Conservation (phyloP, 2,329 filamentous ascomycete genomes). For the Pseudocercospora eumusae region DNA sequence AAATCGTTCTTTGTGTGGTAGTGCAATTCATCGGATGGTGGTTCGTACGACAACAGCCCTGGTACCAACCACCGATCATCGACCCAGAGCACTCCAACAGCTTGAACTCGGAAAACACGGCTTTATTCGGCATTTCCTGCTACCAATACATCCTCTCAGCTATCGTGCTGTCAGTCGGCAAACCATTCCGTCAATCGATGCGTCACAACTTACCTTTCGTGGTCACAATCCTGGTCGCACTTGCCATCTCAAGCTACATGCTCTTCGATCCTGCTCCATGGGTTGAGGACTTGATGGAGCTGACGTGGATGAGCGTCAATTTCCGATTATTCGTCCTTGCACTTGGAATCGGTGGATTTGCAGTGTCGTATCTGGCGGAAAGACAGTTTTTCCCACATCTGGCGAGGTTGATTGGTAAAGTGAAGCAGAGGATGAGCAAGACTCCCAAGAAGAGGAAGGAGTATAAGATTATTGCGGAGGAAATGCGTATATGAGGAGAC, state of each 20-base stretch:
- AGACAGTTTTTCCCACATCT: conserved; percentile 67
- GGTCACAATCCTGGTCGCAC: conserved; percentile 67
- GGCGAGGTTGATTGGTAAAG: conserved; percentile 65
- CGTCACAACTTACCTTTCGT: conserved; percentile 83
- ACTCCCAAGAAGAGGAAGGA: conserved; percentile 74
- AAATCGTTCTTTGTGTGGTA: conserved; percentile 77
- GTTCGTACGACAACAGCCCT: conserved; percentile 74
- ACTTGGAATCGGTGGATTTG: conserved; percentile 70
- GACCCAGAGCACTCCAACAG: conserved; percentile 80
- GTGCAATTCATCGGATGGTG: conserved; percentile 75
- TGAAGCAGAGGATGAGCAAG: conserved; percentile 59
- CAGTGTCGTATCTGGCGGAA: conserved; percentile 70
- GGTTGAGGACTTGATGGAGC: conserved; percentile 75
- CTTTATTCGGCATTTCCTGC: conserved; percentile 84
- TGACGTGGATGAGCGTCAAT: conserved; percentile 71
- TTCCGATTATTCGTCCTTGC: conserved; percentile 74
- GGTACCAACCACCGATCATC: conserved; percentile 81
- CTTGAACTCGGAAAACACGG: conserved; percentile 89
- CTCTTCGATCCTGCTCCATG: conserved; percentile 70
- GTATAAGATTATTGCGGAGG: conserved; percentile 79
- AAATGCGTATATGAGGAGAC: conserved; percentile 44
- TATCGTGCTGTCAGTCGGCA: conserved; percentile 85
- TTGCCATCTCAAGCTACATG: conserved; percentile 75
- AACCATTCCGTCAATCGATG: conserved; percentile 82
- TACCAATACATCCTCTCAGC: conserved; percentile 94